Evolutionary conservation across 2,329 filamentous ascomycete species (phyloP), one percentile per base, ranked within the genome.

Genomic region (Thielaviopsis euricoi): DNA sequence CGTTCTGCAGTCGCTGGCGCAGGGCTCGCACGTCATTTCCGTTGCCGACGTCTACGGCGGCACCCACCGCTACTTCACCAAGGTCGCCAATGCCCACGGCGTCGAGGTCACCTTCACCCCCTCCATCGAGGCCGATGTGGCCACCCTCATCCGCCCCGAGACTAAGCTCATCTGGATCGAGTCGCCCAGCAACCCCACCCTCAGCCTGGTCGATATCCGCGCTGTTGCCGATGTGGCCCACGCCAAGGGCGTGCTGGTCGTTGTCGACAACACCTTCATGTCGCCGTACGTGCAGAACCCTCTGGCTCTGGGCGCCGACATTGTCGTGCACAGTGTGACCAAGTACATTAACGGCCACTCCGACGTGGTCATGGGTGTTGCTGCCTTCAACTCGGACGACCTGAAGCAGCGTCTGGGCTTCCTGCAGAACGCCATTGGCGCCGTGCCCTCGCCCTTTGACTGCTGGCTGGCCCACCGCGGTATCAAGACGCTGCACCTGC

Each of bases 211-310:
- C 63, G 91, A 98, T 72, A 95, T 98, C 68, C 79, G 87, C 65
- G 85, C 87, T 56, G 86, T 98, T 48, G 85, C 87, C 26, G 82
- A 81, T 26, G 79, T 86, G 58, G 93, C 93, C 19, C 93, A 97
- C 71, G 77, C 85, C 65, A 87, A 88, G 67, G 91, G 90, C 62
- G 88, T 97, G 66, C 77, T 88, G 68, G 93, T 98, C 50, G 93
- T 98, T n/a, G 93, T 98, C 49, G 93, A 98, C 76, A 98, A 98
- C 76, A 98, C 93, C 21, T 98, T 98, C 77, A 77, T 97, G 68
- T 91, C 86, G 61, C 93, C 93, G 33, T 98, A 97, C 70, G 80
- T 98, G 53, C 93, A 98, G 74, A 97, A 95, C 72, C 93, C 93
- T 3, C 82, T 98, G 58, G 85, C 94, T 68, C 88, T 91, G 69